phyloP scores from a whole-genome alignment of 2,329 filamentous ascomycete genomes.

The Drechslerella stenobrocha region DNA sequence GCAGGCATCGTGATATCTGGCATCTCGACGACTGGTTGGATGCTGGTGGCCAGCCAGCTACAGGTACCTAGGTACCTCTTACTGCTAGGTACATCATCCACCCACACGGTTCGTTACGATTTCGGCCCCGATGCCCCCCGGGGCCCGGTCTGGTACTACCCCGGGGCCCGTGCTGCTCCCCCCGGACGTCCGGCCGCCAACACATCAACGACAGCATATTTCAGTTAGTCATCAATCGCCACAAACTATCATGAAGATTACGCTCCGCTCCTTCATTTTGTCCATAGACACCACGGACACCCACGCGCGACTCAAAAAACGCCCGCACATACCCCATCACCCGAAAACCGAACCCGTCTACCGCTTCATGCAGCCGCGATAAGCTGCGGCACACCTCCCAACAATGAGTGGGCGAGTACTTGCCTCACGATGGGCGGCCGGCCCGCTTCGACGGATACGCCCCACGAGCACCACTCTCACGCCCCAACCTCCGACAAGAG shows the following conservation, averaged over 20 bases:
- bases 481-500: conserved; percentile 17
- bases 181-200: conserved; percentile 44
- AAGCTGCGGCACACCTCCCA: conserved; percentile 49
- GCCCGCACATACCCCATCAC: conserved; percentile 7
- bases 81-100: too few relatives aligned
- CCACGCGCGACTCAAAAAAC: conserved; percentile 1
- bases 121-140: too few relatives aligned
- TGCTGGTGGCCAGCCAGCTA: too few relatives aligned
- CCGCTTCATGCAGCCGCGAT: conserved; percentile 39
- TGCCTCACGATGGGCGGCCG: conserved; percentile 62
- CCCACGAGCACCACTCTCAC: conserved; percentile 1
- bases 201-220: too few relatives aligned
- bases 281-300: background rate
- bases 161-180: background rate
- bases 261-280: too few relatives aligned
- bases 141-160: background rate
- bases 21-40: too few relatives aligned
- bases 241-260: too few relatives aligned
- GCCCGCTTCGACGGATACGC: conserved; percentile 23
- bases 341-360: background rate
- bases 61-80: too few relatives aligned
- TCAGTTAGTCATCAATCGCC: too few relatives aligned
- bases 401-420: conserved; percentile 74
- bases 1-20: conserved; percentile 8
- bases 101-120: too few relatives aligned